Percentiles rank a stretch among this genome's conserved stretches.
Conservation (phyloP, 2,329 filamentous ascomycete species). For the Ascochyta pisi region DNA sequence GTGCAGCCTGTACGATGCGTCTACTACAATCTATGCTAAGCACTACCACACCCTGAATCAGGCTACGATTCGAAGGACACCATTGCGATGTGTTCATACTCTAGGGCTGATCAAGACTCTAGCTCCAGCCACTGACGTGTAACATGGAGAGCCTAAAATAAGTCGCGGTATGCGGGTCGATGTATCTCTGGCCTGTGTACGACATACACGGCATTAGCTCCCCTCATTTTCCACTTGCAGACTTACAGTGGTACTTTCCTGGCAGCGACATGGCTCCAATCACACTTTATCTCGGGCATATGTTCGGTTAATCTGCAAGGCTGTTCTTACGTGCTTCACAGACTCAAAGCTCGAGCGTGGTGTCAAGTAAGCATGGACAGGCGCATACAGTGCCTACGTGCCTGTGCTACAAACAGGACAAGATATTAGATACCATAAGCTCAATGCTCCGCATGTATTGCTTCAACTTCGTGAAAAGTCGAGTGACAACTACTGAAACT, state of each 20-base stretch:
- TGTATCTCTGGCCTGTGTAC: not conserved
- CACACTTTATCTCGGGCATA: not conserved
- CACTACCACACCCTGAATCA: not conserved
- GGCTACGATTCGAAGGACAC: not conserved
- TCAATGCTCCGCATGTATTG: not conserved
- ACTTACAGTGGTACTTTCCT: not conserved
- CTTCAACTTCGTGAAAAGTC: not conserved
- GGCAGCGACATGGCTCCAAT: not conserved
- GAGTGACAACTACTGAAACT: not conserved
- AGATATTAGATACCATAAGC: not conserved
- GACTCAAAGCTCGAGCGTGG: not conserved
- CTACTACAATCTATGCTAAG: constrained; percentile 1
- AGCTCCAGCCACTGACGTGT: constrained; percentile 10
- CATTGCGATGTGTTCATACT: not conserved
- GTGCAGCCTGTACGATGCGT: constrained; percentile 1
- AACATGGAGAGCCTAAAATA: constrained; percentile 9
- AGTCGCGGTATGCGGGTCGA: constrained; percentile 8
- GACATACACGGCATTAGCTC: constrained; percentile 2
- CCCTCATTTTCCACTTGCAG: not conserved
- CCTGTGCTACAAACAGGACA: not conserved
- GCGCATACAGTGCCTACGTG: constrained; percentile 1
- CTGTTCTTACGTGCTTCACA: constrained; percentile 11
- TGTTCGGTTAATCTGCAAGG: constrained; percentile 1
- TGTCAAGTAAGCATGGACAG: not conserved
- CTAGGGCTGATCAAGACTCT: constrained; percentile 10